Base-by-base conservation (phyloP, 2,329 filamentous ascomycete species). In the Fusarium nelsonii region DNA sequence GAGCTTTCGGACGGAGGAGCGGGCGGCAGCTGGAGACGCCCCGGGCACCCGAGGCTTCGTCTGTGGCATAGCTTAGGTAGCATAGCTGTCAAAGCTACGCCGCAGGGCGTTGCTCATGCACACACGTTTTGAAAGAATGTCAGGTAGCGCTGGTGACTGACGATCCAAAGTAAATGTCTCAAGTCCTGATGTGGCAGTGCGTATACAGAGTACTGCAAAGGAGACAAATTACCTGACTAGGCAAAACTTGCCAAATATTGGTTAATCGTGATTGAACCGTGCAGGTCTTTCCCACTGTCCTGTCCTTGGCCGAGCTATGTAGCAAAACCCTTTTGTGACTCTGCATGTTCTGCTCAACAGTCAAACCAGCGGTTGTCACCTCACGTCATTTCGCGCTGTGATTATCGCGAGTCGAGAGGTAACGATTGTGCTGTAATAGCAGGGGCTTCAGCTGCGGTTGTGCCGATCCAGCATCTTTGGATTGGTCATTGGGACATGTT, bases 1-100 rank as follows among this genome's bases (percentile, higher is more conserved):
- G 73, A 58, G 65, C 65, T 54, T 39, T 74, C 61, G 71, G 73
- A 61, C 72, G 73, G 73, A 74, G 72, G 71, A 72, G 64, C 72
- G 71, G 72, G 54, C 67, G 69, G 58, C 57, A 58, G 46, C 65
- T 73, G 60, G 60, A 68, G 65, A 65, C 44, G 58, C 60, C 56
- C 65, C 69, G 70, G 69, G 69, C 61, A 66, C 62, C 68, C 64
- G 71, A 66, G 58, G 50, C 65, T 67, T 68, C 68, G 67, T 58
- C 59, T 45, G 61, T 65, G 58, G 51, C 63, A 68, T 57, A 64
- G 58, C 64, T 73, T 62, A 67, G 68, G 64, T 34, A 48, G 33
- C 48, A 50, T 28, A 50, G 48, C 48, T 50, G 48, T 50, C 48
- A 50, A 50, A 50, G 34, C 48, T 50, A 50, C 48, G 48, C 48